Conservation (phyloP, 2,329 filamentous ascomycete genomes). For the Epicoccum sorghinum region DNA sequence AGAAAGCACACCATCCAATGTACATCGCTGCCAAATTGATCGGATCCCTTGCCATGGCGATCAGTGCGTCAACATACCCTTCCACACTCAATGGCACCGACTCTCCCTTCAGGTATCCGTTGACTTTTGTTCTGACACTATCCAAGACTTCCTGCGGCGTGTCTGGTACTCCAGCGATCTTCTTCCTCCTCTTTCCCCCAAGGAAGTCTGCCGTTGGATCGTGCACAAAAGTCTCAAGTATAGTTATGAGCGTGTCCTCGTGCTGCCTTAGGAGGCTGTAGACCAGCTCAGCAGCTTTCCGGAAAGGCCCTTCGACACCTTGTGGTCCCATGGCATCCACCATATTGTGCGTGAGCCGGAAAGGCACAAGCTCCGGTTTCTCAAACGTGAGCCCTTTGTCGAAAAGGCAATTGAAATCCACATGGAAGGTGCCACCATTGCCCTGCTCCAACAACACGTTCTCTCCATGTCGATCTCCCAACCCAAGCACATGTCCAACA, state of each 20-base stretch:
- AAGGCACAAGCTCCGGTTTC: conserved; percentile 92
- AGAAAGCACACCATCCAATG: conserved; percentile 86
- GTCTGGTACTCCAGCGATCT: conserved; percentile 63
- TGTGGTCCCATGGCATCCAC: conserved; percentile 95
- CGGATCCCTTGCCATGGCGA: conserved; percentile 81
- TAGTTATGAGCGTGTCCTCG: conserved; percentile 95
- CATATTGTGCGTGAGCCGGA: conserved; percentile 98
- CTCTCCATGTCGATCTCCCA: conserved; percentile 95
- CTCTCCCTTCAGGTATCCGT: conserved; percentile 82
- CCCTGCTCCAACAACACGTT: conserved; percentile 95
- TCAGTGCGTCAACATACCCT: conserved; percentile 95
- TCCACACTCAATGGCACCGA: conserved; percentile 93
- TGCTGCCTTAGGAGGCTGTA: conserved; percentile 84
- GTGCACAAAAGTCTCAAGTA: conserved; percentile 95
- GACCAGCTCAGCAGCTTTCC: conserved; percentile 87
- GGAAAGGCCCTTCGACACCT: conserved; percentile 89
- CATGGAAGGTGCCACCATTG: conserved; percentile 92
- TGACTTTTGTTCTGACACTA: conserved; percentile 84
- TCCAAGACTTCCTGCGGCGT: conserved; percentile 84
- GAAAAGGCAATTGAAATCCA: conserved; percentile 99
- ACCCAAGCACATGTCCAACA: conserved; percentile 89
- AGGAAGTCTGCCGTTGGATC: conserved; percentile 95
- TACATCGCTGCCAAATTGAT: conserved; percentile 91
- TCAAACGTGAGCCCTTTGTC: conserved; percentile 96
- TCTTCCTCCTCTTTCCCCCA: conserved; percentile 67